Evolutionary conservation across 371 early-diverging fungal genomes (phyloP), one percentile per base, ranked within the genome.

Genomic region (Fennellomyces sp.): DNA sequence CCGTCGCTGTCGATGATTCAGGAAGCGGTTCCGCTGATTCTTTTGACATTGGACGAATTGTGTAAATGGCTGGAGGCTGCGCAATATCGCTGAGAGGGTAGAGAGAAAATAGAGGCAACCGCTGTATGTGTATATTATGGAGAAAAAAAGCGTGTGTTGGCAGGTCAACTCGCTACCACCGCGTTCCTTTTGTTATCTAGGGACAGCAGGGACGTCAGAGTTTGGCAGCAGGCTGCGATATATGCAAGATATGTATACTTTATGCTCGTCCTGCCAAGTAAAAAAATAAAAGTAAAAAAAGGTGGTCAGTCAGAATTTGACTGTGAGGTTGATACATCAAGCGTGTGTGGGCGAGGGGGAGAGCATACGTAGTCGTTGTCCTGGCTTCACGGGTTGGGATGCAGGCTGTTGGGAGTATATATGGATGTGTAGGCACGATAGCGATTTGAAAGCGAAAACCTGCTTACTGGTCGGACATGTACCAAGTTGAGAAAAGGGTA

Each of bases 91-190:
- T n/a, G n/a, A n/a, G n/a, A n/a, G n/a, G n/a, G n/a, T n/a, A n/a
- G n/a, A n/a, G n/a, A n/a, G n/a, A n/a, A n/a, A 39, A 39, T 7
- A 33, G 12, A 33, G 12, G 12, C 5, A 33, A 33, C 5, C 5
- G 5, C 5, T 33, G 33, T 33, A 33, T 33, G 12, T 5, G 12
- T 33, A 33, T 33, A 33, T 33, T 35, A 15, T 35, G 8, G n/a
- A n/a, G n/a, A n/a, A n/a, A n/a, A n/a, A n/a, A n/a, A n/a, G n/a
- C n/a, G n/a, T n/a, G n/a, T 39, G 39, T 51, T 60, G 60, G 60
- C 60, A 65, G 60, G 60, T 59, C 29, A 56, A 65, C 64, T 63
- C 64, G 64, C 29, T 63, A 63, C 64, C 64, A 63, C 64, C 64
- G 58, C 62, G 15, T 35, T 29, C 17, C 17, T 51, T 21, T 58